Conservation (phyloP, 148 eudicot species). For the Pouteria glomerata region DNA sequence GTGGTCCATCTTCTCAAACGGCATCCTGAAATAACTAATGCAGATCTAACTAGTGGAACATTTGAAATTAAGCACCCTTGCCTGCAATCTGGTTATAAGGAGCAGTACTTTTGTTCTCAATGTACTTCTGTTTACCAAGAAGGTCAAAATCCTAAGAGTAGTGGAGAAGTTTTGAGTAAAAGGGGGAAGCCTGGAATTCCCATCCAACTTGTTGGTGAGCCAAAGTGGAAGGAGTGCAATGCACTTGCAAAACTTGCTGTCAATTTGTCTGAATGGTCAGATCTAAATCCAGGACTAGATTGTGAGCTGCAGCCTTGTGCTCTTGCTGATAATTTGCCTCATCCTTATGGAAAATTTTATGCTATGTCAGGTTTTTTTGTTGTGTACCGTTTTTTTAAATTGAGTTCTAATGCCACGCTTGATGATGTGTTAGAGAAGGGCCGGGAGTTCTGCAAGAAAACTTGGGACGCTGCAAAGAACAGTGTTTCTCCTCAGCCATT, state of each 20-base stretch:
- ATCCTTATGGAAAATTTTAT: constrained; percentile 79
- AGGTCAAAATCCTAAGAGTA: constrained; percentile 41
- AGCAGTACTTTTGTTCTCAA: constrained; percentile 61
- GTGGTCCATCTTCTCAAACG: constrained; percentile 67
- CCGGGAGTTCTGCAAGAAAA: constrained; percentile 60
- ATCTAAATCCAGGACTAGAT: constrained; percentile 59
- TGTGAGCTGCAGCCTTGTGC: constrained; percentile 92
- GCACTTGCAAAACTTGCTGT: constrained; percentile 76
- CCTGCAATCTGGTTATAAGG: constrained; percentile 78
- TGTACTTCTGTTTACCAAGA: constrained; percentile 53
- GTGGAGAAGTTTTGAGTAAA: constrained; percentile 30
- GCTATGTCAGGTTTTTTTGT: constrained; percentile 97
- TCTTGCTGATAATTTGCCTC: constrained; percentile 68
- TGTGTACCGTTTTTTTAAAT: constrained; percentile 86
- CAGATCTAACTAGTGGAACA: constrained; percentile 52
- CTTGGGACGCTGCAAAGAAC: constrained; percentile 73
- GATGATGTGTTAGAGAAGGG: constrained; percentile 91
- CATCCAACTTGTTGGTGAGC: constrained; percentile 68
- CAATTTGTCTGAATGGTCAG: constrained; percentile 91
- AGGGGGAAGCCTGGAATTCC: constrained; percentile 55
- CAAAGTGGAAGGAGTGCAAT: constrained; percentile 88
- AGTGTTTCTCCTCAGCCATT: constrained; percentile 95
- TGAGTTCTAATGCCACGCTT: constrained; percentile 72
- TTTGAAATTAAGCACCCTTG: constrained; percentile 83
- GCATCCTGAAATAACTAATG: constrained; percentile 43